Conservation (phyloP, 1,139 yeast genomes). For the Diutina mesorugosa region DNA sequence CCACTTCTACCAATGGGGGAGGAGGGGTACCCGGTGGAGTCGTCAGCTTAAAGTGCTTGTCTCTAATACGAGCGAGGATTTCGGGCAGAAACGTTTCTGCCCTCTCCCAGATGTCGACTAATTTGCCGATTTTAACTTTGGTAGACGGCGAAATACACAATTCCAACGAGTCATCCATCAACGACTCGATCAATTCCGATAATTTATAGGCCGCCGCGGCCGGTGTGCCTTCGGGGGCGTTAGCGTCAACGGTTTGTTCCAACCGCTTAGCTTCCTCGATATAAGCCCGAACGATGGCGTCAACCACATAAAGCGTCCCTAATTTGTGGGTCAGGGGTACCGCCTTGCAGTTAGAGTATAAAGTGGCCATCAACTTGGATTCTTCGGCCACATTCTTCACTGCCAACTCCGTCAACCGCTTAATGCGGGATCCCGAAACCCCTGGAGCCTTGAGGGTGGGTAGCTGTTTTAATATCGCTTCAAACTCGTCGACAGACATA, state of each 20-base stretch:
- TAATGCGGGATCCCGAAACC: conserved; percentile 90
- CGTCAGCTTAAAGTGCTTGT: conserved; percentile 43
- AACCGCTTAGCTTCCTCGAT: conserved; percentile 59
- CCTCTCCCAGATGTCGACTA: conserved; percentile 88
- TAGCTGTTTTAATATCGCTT: conserved; percentile 59
- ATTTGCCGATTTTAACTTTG: conserved; percentile 62
- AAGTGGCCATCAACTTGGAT: conserved; percentile 42
- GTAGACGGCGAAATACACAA: conserved; percentile 39
- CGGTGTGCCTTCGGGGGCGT: conserved; percentile 57
- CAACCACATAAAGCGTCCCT: conserved; percentile 84
- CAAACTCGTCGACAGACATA: conserved; percentile 31
- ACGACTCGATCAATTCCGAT: conserved; percentile 42
- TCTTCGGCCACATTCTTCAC: conserved; percentile 53
- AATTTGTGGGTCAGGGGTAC: conserved; percentile 75
- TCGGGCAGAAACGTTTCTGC: conserved; percentile 62
- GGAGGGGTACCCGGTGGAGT: conserved; percentile 52
- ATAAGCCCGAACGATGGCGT: conserved; percentile 80
- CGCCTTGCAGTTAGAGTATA: conserved; percentile 58
- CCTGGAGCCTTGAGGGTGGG: conserved; percentile 78
- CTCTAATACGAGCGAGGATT: conserved; percentile 40
- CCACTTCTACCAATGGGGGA: conserved; percentile 3
- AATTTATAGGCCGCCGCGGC: conserved; percentile 61
- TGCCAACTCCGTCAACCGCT: conserved; percentile 70
- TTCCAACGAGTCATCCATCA: conserved; percentile 47
- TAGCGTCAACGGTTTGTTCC: conserved; percentile 30